Percentiles rank a stretch among this genome's conserved stretches.
phyloP scores from a whole-genome alignment of 441 rosid genomes.

The Lepidium campestre region DNA sequence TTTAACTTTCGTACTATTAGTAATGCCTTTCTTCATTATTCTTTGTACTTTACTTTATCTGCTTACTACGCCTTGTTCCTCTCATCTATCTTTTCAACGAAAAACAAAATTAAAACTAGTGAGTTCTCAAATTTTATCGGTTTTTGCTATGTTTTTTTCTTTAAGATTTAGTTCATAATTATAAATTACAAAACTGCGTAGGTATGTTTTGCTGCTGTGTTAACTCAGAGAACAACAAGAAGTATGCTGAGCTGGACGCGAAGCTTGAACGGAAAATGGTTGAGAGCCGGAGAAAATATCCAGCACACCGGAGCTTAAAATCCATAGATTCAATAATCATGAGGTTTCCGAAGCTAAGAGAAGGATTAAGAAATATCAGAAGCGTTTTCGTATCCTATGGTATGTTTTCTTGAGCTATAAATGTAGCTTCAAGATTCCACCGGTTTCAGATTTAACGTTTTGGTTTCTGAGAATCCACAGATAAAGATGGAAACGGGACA shows the following conservation, averaged over 20 bases:
- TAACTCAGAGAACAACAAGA: conserved; percentile 37
- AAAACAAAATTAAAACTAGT: neutral
- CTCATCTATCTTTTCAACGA: neutral
- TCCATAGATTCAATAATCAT: conserved; percentile 59
- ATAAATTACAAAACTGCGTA: neutral
- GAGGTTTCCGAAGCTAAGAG: conserved; percentile 61
- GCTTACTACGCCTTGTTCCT: neutral
- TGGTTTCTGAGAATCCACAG: conserved; percentile 27
- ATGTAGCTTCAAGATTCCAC: neutral
- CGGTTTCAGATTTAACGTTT: neutral
- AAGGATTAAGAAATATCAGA: conserved; percentile 56
- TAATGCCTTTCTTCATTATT: conserved; percentile 20
- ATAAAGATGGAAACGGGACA: conserved; percentile 55
- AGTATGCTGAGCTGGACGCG: conserved; percentile 52
- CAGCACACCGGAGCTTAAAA: conserved; percentile 41
- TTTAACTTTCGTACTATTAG: conserved; percentile 14
- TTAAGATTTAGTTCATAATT: neutral
- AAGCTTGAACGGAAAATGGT: conserved; percentile 65
- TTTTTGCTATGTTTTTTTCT: neutral
- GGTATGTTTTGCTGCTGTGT: conserved; percentile 46
- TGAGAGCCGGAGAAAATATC: conserved; percentile 44
- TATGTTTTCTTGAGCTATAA: conserved; percentile 27
- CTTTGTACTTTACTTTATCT: conserved; percentile 18
- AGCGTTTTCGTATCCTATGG: conserved; percentile 57
- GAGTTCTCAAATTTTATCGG: neutral